A percentile compares a stretch with the other conserved stretches of the same genome.
phyloP scores from a whole-genome alignment of 805 yeast genomes.

The Zygosaccharomyces lentus region DNA sequence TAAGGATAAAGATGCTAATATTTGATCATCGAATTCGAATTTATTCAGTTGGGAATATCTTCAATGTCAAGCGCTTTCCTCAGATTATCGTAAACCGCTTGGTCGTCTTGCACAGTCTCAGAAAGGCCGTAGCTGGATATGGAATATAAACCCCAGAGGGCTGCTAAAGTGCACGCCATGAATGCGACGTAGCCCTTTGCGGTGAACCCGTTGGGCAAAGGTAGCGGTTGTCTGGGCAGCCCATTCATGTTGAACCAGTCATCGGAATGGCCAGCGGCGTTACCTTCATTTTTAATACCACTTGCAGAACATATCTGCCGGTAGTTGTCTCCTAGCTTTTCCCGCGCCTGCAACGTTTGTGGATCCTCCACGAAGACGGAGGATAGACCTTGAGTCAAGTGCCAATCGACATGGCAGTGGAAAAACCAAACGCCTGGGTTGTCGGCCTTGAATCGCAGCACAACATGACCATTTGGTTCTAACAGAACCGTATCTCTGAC shows the following conservation, averaged over 20 bases:
- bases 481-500: slow-evolving; percentile 69
- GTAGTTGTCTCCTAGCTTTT: slow-evolving; percentile 46
- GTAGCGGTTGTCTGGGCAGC: slow-evolving; percentile 54
- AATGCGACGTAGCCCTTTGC: slow-evolving; percentile 65
- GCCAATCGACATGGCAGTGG: slow-evolving; percentile 91
- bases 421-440: slow-evolving; percentile 94
- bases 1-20: not conserved
- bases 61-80: slow-evolving; percentile 33
- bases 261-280: slow-evolving; percentile 64
- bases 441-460: slow-evolving; percentile 68
- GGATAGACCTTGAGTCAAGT: slow-evolving; percentile 76
- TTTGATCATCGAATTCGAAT: not conserved
- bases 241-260: slow-evolving; percentile 57
- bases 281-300: slow-evolving; percentile 49
- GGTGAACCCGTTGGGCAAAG: slow-evolving; percentile 71
- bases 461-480: slow-evolving; percentile 63
- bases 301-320: slow-evolving; percentile 46
- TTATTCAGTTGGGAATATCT: slow-evolving; percentile 9
- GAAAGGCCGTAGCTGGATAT: slow-evolving; percentile 63
- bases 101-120: slow-evolving; percentile 51
- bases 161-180: slow-evolving; percentile 48
- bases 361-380: slow-evolving; percentile 71
- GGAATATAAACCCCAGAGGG: slow-evolving; percentile 55
- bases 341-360: slow-evolving; percentile 42
- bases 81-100: slow-evolving; percentile 39